Conservation (phyloP, 2,329 filamentous ascomycete genomes). For the Ustulina deusta region DNA sequence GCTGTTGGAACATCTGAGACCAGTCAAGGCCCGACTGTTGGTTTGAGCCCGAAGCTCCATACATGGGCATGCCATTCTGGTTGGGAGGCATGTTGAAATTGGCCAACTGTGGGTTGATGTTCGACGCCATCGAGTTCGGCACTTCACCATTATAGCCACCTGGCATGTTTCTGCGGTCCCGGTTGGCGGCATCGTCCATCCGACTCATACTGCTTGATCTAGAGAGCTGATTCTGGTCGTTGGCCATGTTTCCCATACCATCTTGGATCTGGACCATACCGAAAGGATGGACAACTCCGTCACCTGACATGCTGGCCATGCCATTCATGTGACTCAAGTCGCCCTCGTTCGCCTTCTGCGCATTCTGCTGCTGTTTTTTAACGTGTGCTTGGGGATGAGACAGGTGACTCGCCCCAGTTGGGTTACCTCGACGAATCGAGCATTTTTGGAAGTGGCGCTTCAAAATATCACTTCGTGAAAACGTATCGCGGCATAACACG, state of each 20-base stretch:
- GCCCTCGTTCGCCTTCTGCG: slow-evolving; percentile 63
- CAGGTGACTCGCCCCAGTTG: slow-evolving; percentile 92
- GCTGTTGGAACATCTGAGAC: slow-evolving; percentile 79
- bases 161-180: slow-evolving; percentile 69
- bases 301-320: slow-evolving; percentile 68
- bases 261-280: slow-evolving; percentile 68
- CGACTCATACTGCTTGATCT: slow-evolving; percentile 71
- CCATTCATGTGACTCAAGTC: slow-evolving; percentile 72
- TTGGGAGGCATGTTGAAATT: slow-evolving; percentile 72
- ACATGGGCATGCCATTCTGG: slow-evolving; percentile 74
- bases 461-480: slow-evolving; percentile 96
- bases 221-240: slow-evolving; percentile 72
- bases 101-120: slow-evolving; percentile 72
- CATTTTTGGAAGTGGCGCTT: slow-evolving; percentile 99
- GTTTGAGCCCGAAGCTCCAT: slow-evolving; percentile 69
- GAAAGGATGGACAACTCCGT: slow-evolving; percentile 69
- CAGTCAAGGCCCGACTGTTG: slow-evolving; percentile 77
- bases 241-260: slow-evolving; percentile 69
- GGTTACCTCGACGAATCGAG: slow-evolving; percentile 94
- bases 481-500: slow-evolving; percentile 96
- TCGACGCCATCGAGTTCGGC: slow-evolving; percentile 70
- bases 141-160: slow-evolving; percentile 68
- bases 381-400: slow-evolving; percentile 92
- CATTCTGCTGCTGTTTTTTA: slow-evolving; percentile 78
- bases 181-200: slow-evolving; percentile 66